Conservation (phyloP, 2,329 filamentous ascomycete species). For the Hypoxylon sp. region DNA sequence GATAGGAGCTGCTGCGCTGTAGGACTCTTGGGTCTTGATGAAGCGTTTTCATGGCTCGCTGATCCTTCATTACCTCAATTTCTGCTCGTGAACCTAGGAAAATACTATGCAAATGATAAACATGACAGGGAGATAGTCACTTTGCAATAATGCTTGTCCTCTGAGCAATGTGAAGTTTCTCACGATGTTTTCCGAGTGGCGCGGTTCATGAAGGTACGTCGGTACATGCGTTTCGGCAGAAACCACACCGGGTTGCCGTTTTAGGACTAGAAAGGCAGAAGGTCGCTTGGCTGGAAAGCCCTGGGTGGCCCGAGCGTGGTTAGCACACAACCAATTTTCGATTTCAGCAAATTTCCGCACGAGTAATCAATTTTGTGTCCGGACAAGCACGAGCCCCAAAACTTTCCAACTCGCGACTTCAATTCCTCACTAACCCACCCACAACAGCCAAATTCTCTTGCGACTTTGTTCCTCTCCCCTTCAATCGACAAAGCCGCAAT, state of each 20-base stretch:
- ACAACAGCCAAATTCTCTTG: constrained; percentile 10
- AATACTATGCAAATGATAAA: too few species aligned
- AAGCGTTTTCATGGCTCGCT: constrained; percentile 1
- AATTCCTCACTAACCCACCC: constrained; percentile 19
- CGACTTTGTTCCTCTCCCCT: constrained; percentile 25
- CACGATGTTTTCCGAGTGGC: too few species aligned
- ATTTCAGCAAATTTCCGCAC: constrained; percentile 20
- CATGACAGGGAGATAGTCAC: background rate
- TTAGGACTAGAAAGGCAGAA: too few species aligned
- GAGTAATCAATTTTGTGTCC: constrained; percentile 19
- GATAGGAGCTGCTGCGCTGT: background rate
- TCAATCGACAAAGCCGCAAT: constrained; percentile 54
- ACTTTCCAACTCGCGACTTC: constrained; percentile 25
- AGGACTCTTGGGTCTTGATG: background rate
- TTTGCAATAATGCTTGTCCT: background rate
- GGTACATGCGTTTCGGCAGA: background rate
- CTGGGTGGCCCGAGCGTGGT: constrained; percentile 28
- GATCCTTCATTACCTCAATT: constrained; percentile 5
- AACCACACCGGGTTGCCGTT: background rate
- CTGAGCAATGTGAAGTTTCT: background rate
- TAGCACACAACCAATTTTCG: constrained; percentile 26
- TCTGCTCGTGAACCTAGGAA: too few species aligned
- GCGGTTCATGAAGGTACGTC: too few species aligned
- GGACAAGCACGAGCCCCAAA: constrained; percentile 18
- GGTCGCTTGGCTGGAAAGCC: constrained; percentile 23